Evolutionary conservation across 2,329 filamentous ascomycete genomes (phyloP), one percentile per base, ranked within the genome.

Genomic region (Apiospora marii): DNA sequence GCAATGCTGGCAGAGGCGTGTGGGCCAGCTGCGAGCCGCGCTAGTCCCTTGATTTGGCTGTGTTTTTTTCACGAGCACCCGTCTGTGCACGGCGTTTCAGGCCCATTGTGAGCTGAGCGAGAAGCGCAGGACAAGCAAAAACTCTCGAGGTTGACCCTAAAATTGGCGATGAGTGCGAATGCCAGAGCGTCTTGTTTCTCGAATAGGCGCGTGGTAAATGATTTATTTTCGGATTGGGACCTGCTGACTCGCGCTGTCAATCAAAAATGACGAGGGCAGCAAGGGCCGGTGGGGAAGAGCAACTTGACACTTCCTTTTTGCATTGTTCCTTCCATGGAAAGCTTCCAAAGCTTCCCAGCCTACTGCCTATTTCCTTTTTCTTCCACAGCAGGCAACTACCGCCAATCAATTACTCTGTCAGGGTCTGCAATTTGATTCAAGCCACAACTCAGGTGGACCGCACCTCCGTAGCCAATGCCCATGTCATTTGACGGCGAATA

Each of bases 51-150:
- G 37, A 61, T 61, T 61, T 61, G 37, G 27, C 51, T 8, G 27
- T 22, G 46, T 30, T 58, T 37, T 37, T 61, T 7, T 8, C 34
- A 41, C 58, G 53, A 37, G 58, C 58, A 64, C 34, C n/a, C 14
- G 58, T 64, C 58, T 64, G 58, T 64, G 58, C 58, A 64, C 13
- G 8, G 58, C 58, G 58, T 64, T 64, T 64, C 58, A 64, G 58
- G 34, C 58, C 14, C 4, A n/a, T 64, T 64, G 22, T 64, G 58
- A 41, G 34, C 34, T 61, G 53, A 37, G 53, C 30, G 16, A 10
- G 34, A 37, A 22, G 19, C 7, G 27, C 16, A 61, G 19, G 34
- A 41, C 34, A 64, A 64, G 58, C 37, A 13, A 37, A 64, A 30
- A 41, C 34, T 64, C 34, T 64, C 34, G 8, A 64, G 58, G 24